phyloP scores from a whole-genome alignment of 148 eudicot genomes.

The Chenopodium album region DNA sequence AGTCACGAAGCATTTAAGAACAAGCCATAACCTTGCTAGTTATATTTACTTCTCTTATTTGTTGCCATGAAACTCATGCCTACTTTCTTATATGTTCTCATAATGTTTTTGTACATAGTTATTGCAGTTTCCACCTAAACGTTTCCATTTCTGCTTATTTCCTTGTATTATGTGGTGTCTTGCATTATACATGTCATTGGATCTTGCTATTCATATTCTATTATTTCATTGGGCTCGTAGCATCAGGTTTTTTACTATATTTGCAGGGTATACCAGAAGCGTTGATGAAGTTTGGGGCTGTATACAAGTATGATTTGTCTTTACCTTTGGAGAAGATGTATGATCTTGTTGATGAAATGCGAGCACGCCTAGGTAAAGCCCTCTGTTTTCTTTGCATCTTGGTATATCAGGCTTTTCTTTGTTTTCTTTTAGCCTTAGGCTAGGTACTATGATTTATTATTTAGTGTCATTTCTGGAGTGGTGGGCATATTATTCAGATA shows the following conservation, averaged over 20 bases:
- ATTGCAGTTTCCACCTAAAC: not conserved
- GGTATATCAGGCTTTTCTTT: constrained; percentile 3
- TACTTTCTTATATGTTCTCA: not conserved
- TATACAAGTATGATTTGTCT: constrained; percentile 96
- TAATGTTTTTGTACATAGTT: no score
- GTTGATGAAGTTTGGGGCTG: constrained; percentile 83
- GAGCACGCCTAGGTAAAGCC: constrained; percentile 75
- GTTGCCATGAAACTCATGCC: not conserved
- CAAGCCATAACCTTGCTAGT: not conserved
- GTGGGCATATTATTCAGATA: not conserved
- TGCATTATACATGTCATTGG: not conserved
- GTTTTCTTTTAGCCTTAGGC: not conserved
- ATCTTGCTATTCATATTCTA: not conserved
- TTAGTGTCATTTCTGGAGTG: not conserved
- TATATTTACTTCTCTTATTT: not conserved
- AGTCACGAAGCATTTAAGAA: not conserved
- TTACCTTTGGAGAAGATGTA: constrained; percentile 91
- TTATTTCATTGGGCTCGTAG: not conserved
- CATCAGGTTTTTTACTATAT: not conserved
- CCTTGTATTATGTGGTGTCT: not conserved
- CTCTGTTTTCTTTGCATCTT: constrained; percentile 14
- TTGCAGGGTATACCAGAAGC: constrained; percentile 91
- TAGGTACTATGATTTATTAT: not conserved
- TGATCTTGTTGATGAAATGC: constrained; percentile 88
- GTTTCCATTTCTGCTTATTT: not conserved